A percentile compares a stretch with the other conserved stretches of the same genome.
These are phyloP conservation scores for Mortierella sp. DNA, from an alignment of 371 early-diverging fungal species.

Conservation along the genomic window DNA sequence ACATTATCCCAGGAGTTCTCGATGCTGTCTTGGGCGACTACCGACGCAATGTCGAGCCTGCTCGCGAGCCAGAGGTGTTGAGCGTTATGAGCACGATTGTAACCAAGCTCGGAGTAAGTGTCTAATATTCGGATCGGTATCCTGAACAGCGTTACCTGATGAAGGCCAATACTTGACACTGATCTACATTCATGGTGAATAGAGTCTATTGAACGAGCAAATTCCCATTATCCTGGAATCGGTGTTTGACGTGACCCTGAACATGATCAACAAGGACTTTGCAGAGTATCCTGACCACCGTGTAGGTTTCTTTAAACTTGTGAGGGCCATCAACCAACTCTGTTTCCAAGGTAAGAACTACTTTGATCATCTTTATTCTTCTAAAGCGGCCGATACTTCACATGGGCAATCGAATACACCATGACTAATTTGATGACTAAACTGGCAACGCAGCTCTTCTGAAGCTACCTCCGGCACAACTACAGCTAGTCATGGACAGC, in stretches of 20 bases:
- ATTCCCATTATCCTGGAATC: constrained; percentile 88
- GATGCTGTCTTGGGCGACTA: constrained; percentile 94
- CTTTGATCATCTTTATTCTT: neutral
- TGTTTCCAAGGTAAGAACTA: constrained; percentile 73
- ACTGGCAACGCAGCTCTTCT: constrained; percentile 71
- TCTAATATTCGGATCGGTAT: too few species aligned
- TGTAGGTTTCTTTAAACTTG: constrained; percentile 89
- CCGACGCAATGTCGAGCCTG: constrained; percentile 82
- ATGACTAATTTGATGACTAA: too few species aligned
- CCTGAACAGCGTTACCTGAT: too few species aligned
- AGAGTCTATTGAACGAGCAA: constrained; percentile 82
- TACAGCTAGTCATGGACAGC: constrained; percentile 91
- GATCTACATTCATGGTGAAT: too few species aligned
- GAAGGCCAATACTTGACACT: constrained; percentile 2
- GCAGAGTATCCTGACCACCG: constrained; percentile 97
- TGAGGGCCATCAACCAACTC: constrained; percentile 84
- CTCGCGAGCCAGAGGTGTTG: constrained; percentile 95
- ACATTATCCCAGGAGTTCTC: constrained; percentile 90
- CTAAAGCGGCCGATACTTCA: too few species aligned
- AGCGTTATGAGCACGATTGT: constrained; percentile 89
- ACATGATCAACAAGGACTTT: constrained; percentile 98
- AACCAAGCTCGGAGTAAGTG: constrained; percentile 76
- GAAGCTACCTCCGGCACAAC: constrained; percentile 82
- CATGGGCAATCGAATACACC: too few species aligned
- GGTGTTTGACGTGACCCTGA: constrained; percentile 94